Conservation (phyloP, 192 early-diverging fungal species). For the Podila verticillata region DNA sequence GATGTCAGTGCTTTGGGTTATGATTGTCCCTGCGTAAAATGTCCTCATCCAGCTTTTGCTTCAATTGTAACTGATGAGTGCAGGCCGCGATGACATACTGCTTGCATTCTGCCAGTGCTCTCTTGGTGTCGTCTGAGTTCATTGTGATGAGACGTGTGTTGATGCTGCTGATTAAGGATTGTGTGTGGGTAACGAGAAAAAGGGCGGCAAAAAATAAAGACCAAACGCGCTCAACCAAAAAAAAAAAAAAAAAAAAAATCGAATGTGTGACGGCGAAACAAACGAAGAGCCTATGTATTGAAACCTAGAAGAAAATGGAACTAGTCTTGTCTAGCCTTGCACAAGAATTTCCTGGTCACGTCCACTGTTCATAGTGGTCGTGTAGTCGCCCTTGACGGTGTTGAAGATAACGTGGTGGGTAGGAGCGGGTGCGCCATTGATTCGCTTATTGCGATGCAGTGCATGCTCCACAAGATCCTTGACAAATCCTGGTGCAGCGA, state of each 20-base stretch:
- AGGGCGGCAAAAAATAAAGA: background rate
- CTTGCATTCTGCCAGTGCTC: too few relatives aligned
- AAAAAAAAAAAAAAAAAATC: too few relatives aligned
- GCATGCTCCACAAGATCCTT: slow-evolving; percentile 41
- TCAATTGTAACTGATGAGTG: too few relatives aligned
- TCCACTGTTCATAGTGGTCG: background rate
- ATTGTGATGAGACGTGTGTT: too few relatives aligned
- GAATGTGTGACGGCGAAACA: too few relatives aligned
- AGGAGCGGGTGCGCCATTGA: background rate
- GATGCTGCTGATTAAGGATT: too few relatives aligned
- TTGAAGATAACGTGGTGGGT: background rate
- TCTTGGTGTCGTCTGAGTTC: too few relatives aligned
- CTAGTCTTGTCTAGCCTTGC: too few relatives aligned
- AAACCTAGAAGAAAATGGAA: too few relatives aligned
- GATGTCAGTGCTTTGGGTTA: too few relatives aligned
- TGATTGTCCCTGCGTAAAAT: background rate
- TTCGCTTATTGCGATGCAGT: slow-evolving; percentile 16
- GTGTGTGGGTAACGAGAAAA: background rate
- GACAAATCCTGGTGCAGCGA: slow-evolving; percentile 25
- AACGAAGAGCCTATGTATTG: too few relatives aligned
- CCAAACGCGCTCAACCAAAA: background rate
- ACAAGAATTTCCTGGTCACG: background rate
- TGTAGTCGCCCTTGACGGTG: background rate
- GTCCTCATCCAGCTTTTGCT: background rate
- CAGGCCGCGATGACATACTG: too few relatives aligned